phyloP scores from a whole-genome alignment of 345 rosid species.

The Ceriops zippeliana region DNA sequence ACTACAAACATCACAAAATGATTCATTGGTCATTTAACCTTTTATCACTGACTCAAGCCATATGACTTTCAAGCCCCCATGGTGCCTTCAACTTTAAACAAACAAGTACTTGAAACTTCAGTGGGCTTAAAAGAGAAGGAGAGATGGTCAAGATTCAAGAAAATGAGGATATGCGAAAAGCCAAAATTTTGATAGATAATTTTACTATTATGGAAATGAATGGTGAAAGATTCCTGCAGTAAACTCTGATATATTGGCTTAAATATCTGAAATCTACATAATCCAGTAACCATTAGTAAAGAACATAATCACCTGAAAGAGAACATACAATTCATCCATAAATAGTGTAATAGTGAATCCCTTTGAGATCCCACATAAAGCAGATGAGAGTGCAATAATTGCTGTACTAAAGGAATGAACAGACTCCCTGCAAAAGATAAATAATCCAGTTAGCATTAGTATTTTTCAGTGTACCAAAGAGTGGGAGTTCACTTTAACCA shows the following conservation, averaged over 20 bases:
- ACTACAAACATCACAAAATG: background rate
- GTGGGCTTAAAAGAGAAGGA: background rate
- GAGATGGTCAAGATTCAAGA: background rate
- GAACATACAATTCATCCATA: slow-evolving; percentile 57
- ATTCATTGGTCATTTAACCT: background rate
- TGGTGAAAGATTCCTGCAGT: background rate
- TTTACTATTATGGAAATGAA: background rate
- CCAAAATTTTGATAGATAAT: background rate
- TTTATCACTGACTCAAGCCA: background rate
- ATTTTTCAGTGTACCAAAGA: background rate
- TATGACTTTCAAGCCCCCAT: background rate
- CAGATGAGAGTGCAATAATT: slow-evolving; percentile 43
- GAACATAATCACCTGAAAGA: slow-evolving; percentile 55
- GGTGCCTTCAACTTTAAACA: background rate
- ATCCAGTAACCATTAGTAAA: background rate
- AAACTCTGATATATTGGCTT: background rate
- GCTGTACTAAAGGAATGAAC: slow-evolving; percentile 52
- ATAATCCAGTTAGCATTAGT: slow-evolving; percentile 14
- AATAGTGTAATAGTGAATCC: slow-evolving; percentile 48
- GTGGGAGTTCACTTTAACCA: slow-evolving; percentile 13
- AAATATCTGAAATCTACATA: background rate
- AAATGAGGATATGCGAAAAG: too few relatives aligned
- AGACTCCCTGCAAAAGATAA: slow-evolving; percentile 59
- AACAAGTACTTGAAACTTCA: background rate
- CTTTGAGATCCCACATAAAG: slow-evolving; percentile 48